Conservation (phyloP, 495 filamentous ascomycete genomes). For the Aspergillus carlsbadensis region DNA sequence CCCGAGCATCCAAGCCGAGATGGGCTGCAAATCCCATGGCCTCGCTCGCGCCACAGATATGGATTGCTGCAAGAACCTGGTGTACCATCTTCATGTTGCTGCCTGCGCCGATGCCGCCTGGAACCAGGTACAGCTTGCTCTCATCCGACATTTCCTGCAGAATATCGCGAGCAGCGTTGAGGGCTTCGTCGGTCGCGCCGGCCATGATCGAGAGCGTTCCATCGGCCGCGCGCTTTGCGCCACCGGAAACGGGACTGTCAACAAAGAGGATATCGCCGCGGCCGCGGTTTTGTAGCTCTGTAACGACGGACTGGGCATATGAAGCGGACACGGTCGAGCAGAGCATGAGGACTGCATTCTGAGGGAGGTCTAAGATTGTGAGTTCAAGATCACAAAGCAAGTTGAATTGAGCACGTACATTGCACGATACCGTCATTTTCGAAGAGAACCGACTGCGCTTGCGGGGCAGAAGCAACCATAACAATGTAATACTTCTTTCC, state of each 20-base stretch:
- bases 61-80: constrained; percentile 75
- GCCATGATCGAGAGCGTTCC: constrained; percentile 83
- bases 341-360: constrained; percentile 62
- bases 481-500: constrained; percentile 63
- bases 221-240: constrained; percentile 68
- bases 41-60: constrained; percentile 72
- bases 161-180: constrained; percentile 58
- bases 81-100: constrained; percentile 89
- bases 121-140: constrained; percentile 69
- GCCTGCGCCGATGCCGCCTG: constrained; percentile 72
- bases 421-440: constrained; percentile 58
- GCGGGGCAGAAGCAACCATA: constrained; percentile 77
- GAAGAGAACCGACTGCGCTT: constrained; percentile 66
- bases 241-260: constrained; percentile 76
- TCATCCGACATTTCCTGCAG: constrained; percentile 60
- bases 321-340: constrained; percentile 73
- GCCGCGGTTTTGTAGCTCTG: constrained; percentile 50
- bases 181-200: constrained; percentile 56
- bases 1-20: constrained; percentile 61
- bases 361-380: constrained; percentile 41
- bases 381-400: neutral
- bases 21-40: constrained; percentile 70
- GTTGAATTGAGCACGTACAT: constrained; percentile 4
- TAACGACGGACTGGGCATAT: constrained; percentile 60
- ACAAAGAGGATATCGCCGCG: constrained; percentile 67